Evolutionary conservation across 352 stramenopile species (phyloP).

Genomic region (Globisporangium carolinianum): DNA sequence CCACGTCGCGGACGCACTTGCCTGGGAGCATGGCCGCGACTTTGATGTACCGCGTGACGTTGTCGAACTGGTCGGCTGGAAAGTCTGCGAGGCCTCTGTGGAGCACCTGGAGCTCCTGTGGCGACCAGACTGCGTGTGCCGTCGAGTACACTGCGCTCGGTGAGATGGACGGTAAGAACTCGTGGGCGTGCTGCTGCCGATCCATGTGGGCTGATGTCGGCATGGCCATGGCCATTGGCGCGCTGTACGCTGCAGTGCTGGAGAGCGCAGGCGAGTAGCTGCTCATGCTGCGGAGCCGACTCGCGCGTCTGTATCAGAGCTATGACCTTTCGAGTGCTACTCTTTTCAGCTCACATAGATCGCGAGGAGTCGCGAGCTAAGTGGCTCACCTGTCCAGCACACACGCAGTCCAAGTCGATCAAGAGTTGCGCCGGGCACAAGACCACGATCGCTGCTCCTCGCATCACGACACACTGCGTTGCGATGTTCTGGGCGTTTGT

Average conservation of each 20-base stretch:
- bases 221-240: slow-evolving; percentile 8
- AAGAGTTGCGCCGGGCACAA: background rate
- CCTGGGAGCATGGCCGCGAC: slow-evolving; percentile 55
- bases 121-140: slow-evolving; percentile 40
- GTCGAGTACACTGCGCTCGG: slow-evolving; percentile 58
- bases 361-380: slow-evolving; percentile 1
- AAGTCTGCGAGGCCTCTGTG: slow-evolving; percentile 50
- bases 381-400: background rate
- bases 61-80: slow-evolving; percentile 53
- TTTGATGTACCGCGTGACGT: slow-evolving; percentile 82
- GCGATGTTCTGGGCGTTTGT: slow-evolving; percentile 73
- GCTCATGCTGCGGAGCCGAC: slow-evolving; percentile 1
- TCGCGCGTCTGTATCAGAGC: no score
- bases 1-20: slow-evolving; percentile 73
- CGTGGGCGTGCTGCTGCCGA: slow-evolving; percentile 1
- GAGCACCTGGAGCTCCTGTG: slow-evolving; percentile 60
- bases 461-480: background rate
- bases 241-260: background rate
- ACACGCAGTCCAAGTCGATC: background rate
- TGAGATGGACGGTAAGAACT: slow-evolving; percentile 47
- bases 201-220: slow-evolving; percentile 3
- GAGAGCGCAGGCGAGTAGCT: slow-evolving; percentile 8
- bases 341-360: no score
- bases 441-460: background rate
- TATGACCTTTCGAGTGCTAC: no score